Base-by-base conservation (phyloP, 495 filamentous ascomycete species). In the Lepraria neglecta region DNA sequence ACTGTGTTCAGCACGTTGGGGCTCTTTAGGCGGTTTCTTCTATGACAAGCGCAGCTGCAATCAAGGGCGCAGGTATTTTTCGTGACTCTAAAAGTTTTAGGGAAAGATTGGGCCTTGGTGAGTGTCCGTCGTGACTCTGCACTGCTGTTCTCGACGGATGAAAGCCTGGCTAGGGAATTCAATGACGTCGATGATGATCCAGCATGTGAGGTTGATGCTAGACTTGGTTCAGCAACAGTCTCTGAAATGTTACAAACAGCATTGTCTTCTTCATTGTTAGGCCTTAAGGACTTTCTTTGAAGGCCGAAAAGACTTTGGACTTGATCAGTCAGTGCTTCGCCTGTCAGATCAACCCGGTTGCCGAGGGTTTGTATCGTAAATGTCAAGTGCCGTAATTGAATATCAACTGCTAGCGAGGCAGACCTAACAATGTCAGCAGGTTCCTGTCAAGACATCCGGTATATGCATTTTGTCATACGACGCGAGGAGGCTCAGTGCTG, bases 1-100 rank as follows among this genome's bases (percentile, higher is more conserved):
- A 57, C 2, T 15, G 55, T 42, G 21, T 19, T 57, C 30, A 57
- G 55, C n/a, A 57, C 38, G 35, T 38, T 40, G 33, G 55, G 55
- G 33, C 55, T 57, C 38, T 35, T 38, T 14, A n/a, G 12, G 5
- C 28, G 38, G 33, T 19, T 57, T 17, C 43, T 5, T 28, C 31
- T 17, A n/a, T 57, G 55, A 43, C 55, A 57, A 21, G 31, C 31
- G 38, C 55, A 57, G 38, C 33, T 6, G 38, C 55, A 57, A 24
- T 57, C n/a, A 21, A 28, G 19, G 15, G 38, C n/a, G n/a, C 55
- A 57, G 33, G 31, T 57, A 28, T 24, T n/a, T 24, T 38, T 38
- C 11, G 17, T 30, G n/a, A 57, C 14, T 19, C 38, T 40, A 0
- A 57, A n/a, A n/a, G 6, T 57, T 21, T 7, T n/a, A 7, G 46